A percentile compares a stretch with the other conserved stretches of the same genome.
Conservation (phyloP, 345 rosid species). For the Arabis hirsuta region DNA sequence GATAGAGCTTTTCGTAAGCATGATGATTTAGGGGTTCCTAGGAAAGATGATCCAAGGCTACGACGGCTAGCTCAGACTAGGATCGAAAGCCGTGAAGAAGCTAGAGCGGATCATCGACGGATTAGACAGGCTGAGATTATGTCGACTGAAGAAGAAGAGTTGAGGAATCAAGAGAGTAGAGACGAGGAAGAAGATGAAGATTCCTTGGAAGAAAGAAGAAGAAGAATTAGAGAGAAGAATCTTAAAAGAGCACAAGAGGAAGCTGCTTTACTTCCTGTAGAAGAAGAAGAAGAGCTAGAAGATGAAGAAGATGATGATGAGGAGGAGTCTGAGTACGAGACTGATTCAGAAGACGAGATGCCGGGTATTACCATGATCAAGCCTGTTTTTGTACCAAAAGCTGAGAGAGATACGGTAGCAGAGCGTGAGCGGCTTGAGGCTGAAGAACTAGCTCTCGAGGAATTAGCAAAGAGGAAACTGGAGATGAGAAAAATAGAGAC, state of each 20-base stretch:
- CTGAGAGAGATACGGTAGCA: slow-evolving; percentile 73
- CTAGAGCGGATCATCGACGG: slow-evolving; percentile 71
- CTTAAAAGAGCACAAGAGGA: slow-evolving; percentile 63
- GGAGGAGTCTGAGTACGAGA: slow-evolving; percentile 74
- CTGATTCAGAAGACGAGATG: slow-evolving; percentile 72
- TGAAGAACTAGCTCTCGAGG: slow-evolving; percentile 67
- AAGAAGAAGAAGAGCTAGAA: slow-evolving; percentile 66
- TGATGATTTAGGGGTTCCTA: slow-evolving; percentile 45
- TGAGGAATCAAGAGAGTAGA: slow-evolving; percentile 48
- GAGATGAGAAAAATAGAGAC: slow-evolving; percentile 67
- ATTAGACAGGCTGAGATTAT: slow-evolving; percentile 71
- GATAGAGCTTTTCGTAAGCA: slow-evolving; percentile 62
- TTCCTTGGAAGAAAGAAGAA: slow-evolving; percentile 61
- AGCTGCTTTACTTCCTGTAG: slow-evolving; percentile 56
- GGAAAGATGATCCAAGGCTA: slow-evolving; percentile 67
- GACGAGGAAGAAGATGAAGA: slow-evolving; percentile 71
- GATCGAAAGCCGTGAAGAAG: slow-evolving; percentile 64
- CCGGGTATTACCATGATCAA: slow-evolving; percentile 65
- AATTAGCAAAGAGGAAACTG: slow-evolving; percentile 61
- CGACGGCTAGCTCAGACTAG: slow-evolving; percentile 71
- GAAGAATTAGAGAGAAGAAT: slow-evolving; percentile 59
- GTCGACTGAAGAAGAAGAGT: slow-evolving; percentile 63
- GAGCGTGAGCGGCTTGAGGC: slow-evolving; percentile 74
- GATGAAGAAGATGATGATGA: slow-evolving; percentile 71
- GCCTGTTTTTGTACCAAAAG: slow-evolving; percentile 71